phyloP scores from a whole-genome alignment of 306 rosid genomes.

The Sicyos baderoa region DNA sequence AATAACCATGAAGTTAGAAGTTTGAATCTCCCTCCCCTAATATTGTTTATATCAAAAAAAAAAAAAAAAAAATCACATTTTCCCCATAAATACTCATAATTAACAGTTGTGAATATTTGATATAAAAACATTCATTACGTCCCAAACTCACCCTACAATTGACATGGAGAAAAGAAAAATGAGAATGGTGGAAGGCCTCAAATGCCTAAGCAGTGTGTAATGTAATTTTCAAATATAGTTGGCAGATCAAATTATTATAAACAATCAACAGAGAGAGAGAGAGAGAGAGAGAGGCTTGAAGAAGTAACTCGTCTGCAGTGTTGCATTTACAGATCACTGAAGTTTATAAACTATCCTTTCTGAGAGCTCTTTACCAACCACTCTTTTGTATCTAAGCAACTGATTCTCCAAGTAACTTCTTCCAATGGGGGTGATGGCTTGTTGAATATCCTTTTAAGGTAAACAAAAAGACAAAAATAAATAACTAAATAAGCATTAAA shows the following conservation, averaged over 20 bases:
- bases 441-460: constrained; percentile 48
- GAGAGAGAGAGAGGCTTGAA: background rate
- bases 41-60: too few species aligned
- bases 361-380: constrained; percentile 59
- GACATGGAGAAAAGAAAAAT: background rate
- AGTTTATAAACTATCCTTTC: constrained; percentile 59
- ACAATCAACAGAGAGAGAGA: background rate
- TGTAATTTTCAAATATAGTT: background rate
- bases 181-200: background rate
- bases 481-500: background rate
- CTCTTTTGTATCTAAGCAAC: constrained; percentile 51
- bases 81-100: too few species aligned
- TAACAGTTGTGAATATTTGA: too few species aligned
- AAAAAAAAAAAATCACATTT: too few species aligned
- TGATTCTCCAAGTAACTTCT: constrained; percentile 49
- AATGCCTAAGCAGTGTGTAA: constrained; percentile 5
- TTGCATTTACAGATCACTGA: constrained; percentile 21
- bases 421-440: constrained; percentile 29
- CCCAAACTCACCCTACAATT: background rate
- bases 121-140: too few species aligned
- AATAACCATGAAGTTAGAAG: too few species aligned
- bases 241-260: constrained; percentile 1
- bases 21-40: too few species aligned
- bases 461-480: constrained; percentile 2
- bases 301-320: background rate